Evolutionary conservation across 257 asterid genomes (phyloP).

Genomic region (Avicennia marina): DNA sequence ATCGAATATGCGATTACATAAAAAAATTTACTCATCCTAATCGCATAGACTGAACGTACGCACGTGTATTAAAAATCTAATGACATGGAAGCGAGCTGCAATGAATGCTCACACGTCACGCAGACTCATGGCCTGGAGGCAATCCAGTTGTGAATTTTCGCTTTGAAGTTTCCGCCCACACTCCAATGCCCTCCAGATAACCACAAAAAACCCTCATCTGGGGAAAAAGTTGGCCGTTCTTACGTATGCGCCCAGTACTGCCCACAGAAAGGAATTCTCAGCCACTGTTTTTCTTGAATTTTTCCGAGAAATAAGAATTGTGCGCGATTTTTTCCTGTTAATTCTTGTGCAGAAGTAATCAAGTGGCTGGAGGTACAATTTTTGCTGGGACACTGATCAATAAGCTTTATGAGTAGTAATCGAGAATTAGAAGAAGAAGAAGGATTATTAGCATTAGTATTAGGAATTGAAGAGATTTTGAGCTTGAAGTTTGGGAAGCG

Average conservation of each 20-base stretch:
- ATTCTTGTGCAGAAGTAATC: background rate
- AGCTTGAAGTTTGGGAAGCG: slow-evolving; percentile 21
- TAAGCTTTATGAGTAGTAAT: slow-evolving; percentile 50
- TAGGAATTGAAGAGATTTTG: slow-evolving; percentile 10
- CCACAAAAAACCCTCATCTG: background rate
- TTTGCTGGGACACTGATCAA: slow-evolving; percentile 17
- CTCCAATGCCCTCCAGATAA: background rate
- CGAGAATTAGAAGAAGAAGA: slow-evolving; percentile 22
- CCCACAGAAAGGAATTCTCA: background rate
- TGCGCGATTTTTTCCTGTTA: background rate
- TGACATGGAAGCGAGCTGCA: background rate
- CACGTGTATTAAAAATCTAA: no score
- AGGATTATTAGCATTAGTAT: slow-evolving; percentile 11
- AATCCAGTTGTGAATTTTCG: slow-evolving; percentile 15
- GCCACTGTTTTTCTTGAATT: background rate
- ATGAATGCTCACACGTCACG: slow-evolving; percentile 23
- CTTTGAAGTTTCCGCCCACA: slow-evolving; percentile 11
- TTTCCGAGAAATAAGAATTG: background rate
- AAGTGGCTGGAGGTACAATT: background rate
- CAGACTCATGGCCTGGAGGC: slow-evolving; percentile 1
- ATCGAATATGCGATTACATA: no score
- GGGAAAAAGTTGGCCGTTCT: background rate
- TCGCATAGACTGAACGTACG: no score
- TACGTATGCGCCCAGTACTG: no score
- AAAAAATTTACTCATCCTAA: no score